Evolutionary conservation across 2,329 filamentous ascomycete genomes (phyloP).

Genomic region (Neofusicoccum laricinum): DNA sequence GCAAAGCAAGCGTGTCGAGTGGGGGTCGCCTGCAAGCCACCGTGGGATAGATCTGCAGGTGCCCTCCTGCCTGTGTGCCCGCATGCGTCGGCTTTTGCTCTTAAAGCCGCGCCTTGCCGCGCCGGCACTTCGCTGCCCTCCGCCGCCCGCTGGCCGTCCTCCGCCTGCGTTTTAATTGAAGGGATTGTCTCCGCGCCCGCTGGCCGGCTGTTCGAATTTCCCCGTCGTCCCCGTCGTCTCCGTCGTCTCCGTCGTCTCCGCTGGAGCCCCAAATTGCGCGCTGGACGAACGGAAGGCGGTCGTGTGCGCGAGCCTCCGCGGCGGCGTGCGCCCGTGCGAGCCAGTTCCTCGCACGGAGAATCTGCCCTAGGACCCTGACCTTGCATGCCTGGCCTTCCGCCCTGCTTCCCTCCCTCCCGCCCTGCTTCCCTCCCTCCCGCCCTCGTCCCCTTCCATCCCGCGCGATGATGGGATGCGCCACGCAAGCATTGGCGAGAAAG

Average conservation of each 20-base stretch:
- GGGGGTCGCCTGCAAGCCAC: constrained; percentile 9
- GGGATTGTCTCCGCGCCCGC: constrained; percentile 3
- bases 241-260: not conserved
- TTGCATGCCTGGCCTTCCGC: not conserved
- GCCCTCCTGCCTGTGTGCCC: not conserved
- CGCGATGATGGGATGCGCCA: constrained; percentile 11
- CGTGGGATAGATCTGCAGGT: constrained; percentile 12
- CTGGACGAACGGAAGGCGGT: not conserved
- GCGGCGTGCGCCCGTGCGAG: not conserved
- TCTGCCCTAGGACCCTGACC: constrained; percentile 7
- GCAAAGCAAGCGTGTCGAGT: not conserved
- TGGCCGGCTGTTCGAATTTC: not conserved
- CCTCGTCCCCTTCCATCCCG: constrained; percentile 1
- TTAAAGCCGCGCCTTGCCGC: constrained; percentile 11
- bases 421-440: not conserved
- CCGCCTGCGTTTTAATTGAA: not conserved
- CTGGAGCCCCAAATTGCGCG: not conserved
- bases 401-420: not conserved
- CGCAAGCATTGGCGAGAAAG: constrained; percentile 3
- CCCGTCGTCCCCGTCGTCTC: not conserved
- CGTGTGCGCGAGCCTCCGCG: not conserved
- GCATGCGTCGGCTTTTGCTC: not conserved
- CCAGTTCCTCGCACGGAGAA: not conserved
- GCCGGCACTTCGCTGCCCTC: not conserved
- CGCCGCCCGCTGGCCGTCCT: not conserved